Evolutionary conservation across 345 rosid genomes (phyloP).

Genomic region (Durio zibethinus): DNA sequence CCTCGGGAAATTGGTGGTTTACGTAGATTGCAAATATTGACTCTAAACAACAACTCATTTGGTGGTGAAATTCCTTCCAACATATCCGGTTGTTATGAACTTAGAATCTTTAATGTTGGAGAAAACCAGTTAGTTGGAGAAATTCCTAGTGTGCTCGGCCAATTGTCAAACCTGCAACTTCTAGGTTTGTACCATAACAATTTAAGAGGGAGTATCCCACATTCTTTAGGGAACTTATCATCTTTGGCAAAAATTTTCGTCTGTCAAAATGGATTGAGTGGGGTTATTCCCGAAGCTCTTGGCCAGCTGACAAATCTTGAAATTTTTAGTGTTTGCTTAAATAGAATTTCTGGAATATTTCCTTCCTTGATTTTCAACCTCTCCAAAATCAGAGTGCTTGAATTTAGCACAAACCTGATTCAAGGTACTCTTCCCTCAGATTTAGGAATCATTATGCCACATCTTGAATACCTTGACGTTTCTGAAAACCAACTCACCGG

Average conservation of each 20-base stretch:
- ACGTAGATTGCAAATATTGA: background rate
- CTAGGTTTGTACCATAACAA: background rate
- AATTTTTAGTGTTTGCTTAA: background rate
- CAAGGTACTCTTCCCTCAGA: background rate
- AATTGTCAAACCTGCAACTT: background rate
- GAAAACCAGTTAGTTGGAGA: background rate
- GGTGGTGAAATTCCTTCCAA: background rate
- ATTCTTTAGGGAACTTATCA: background rate
- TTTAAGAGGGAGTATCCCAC: background rate
- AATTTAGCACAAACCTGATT: background rate
- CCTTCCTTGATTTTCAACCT: constrained; percentile 27
- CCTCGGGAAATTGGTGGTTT: background rate
- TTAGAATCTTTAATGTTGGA: background rate
- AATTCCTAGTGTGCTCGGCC: background rate
- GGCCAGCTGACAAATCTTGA: constrained; percentile 4
- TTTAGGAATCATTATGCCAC: background rate
- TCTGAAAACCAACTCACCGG: too few species aligned
- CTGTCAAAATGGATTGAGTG: constrained; percentile 1
- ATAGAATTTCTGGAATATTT: constrained; percentile 20
- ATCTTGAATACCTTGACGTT: background rate
- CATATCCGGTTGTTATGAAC: background rate
- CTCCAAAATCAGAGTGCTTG: background rate
- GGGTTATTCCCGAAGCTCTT: constrained; percentile 19
- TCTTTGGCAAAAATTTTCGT: background rate
- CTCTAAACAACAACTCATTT: background rate